These are phyloP conservation scores for Colletotrichum neosansevieriae DNA, from an alignment of 2,329 filamentous ascomycete species.

Conservation along the genomic window DNA sequence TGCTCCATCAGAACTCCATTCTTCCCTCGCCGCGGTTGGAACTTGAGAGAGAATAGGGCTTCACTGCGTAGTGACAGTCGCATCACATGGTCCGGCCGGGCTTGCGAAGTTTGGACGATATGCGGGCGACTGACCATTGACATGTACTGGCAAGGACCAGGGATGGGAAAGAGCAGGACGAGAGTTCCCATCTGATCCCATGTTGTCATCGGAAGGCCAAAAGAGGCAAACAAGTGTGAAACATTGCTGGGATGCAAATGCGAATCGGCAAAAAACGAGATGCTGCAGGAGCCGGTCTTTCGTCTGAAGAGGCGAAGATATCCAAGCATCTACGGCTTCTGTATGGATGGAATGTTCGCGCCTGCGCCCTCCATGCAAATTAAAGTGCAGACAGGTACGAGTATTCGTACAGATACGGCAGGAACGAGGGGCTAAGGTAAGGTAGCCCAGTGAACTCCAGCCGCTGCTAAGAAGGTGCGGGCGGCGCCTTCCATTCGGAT, in stretches of 20 bases:
- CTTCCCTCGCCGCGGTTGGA: too few species aligned
- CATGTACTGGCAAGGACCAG: not conserved
- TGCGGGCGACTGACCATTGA: not conserved
- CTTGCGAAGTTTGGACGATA: not conserved
- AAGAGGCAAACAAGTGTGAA: conserved; percentile 4
- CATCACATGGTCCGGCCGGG: not conserved
- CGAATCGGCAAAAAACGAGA: not conserved
- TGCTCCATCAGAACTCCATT: too few species aligned
- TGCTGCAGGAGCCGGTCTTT: conserved; percentile 12
- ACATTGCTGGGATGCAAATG: conserved; percentile 20
- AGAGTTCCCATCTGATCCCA: not conserved
- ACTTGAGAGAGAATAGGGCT: too few species aligned
- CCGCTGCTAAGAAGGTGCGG: too few species aligned
- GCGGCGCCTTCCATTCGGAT: conserved; percentile 16
- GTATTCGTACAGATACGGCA: too few species aligned
- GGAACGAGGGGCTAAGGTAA: too few species aligned
- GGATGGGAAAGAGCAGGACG: not conserved
- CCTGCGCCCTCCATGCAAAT: too few species aligned
- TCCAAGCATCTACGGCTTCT: too few species aligned
- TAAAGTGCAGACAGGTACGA: too few species aligned
- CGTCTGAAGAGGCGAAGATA: conserved; percentile 20
- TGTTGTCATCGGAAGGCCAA: not conserved
- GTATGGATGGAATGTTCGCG: not conserved
- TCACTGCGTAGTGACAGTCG: not conserved
- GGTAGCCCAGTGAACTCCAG: too few species aligned